phyloP scores from a whole-genome alignment of 2,329 filamentous ascomycete genomes.

The Colletotrichum sp. region DNA sequence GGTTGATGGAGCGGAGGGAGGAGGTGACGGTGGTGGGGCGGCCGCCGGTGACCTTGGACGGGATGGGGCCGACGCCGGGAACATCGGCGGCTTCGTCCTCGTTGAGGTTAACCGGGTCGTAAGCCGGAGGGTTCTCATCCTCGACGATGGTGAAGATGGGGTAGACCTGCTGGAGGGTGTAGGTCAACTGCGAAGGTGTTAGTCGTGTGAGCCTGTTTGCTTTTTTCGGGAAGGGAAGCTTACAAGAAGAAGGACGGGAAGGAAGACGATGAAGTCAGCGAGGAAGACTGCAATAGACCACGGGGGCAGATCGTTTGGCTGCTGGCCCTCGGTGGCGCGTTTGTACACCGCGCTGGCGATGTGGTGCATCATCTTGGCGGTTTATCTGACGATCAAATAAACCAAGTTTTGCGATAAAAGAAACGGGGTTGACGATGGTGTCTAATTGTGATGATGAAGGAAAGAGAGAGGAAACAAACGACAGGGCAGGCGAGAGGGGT shows the following conservation, averaged over 20 bases:
- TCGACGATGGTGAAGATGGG: slow-evolving; percentile 63
- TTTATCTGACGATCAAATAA: background rate
- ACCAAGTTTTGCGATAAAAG: background rate
- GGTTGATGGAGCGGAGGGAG: slow-evolving; percentile 55
- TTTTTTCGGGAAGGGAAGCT: slow-evolving; percentile 20
- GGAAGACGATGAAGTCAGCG: slow-evolving; percentile 46
- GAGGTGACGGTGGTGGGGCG: slow-evolving; percentile 49
- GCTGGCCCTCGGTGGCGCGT: slow-evolving; percentile 37
- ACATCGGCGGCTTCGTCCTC: slow-evolving; percentile 40
- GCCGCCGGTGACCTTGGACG: slow-evolving; percentile 30
- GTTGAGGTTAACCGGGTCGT: slow-evolving; percentile 54
- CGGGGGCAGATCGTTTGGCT: slow-evolving; percentile 35
- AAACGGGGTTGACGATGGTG: background rate
- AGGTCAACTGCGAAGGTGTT: slow-evolving; percentile 43
- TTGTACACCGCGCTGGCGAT: slow-evolving; percentile 27
- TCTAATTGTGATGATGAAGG: background rate
- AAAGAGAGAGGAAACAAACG: background rate
- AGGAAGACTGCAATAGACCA: slow-evolving; percentile 46
- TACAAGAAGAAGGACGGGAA: slow-evolving; percentile 51
- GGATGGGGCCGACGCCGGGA: slow-evolving; percentile 25
- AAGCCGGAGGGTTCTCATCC: slow-evolving; percentile 60
- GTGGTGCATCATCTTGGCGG: slow-evolving; percentile 1
- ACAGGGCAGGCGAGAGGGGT: background rate
- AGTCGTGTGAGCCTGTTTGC: background rate
- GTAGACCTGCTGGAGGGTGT: slow-evolving; percentile 56